Evolutionary conservation across 305 asterid species (phyloP).

Genomic region (Fraxinus latifolia): DNA sequence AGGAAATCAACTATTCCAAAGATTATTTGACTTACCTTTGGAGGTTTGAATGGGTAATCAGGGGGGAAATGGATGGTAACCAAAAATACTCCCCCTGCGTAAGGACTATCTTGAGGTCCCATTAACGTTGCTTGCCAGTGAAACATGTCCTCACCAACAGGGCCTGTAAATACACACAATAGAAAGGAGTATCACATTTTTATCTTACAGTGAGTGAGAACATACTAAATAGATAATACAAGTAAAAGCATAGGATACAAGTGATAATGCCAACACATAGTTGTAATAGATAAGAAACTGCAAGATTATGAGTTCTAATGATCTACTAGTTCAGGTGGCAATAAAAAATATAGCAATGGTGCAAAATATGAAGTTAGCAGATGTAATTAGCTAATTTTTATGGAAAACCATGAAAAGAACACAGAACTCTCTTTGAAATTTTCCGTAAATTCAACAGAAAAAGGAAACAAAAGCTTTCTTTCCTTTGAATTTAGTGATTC

Average conservation of each 20-base stretch:
- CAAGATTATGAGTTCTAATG: not conserved
- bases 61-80: conserved; percentile 63
- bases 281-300: not conserved
- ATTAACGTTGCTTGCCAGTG: conserved; percentile 80
- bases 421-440: not conserved
- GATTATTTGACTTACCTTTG: conserved; percentile 43
- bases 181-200: conserved; percentile 18
- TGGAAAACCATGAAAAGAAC: not conserved
- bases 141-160: conserved; percentile 85
- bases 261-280: not conserved
- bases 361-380: not conserved
- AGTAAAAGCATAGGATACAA: not conserved
- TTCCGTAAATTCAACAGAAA: not conserved
- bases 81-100: conserved; percentile 62
- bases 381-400: not conserved
- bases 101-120: conserved; percentile 78
- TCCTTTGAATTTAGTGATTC: not conserved
- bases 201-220: conserved; percentile 8
- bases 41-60: conserved; percentile 77
- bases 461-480: not conserved
- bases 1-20: not conserved
- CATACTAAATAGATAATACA: not conserved
- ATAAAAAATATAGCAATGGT: not conserved
- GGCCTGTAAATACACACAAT: conserved; percentile 41
- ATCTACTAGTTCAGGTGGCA: not conserved